These are phyloP conservation scores for Xerocomus brunneocitrinus DNA, from an alignment of 768 basidiomycete species.

Conservation along the genomic window DNA sequence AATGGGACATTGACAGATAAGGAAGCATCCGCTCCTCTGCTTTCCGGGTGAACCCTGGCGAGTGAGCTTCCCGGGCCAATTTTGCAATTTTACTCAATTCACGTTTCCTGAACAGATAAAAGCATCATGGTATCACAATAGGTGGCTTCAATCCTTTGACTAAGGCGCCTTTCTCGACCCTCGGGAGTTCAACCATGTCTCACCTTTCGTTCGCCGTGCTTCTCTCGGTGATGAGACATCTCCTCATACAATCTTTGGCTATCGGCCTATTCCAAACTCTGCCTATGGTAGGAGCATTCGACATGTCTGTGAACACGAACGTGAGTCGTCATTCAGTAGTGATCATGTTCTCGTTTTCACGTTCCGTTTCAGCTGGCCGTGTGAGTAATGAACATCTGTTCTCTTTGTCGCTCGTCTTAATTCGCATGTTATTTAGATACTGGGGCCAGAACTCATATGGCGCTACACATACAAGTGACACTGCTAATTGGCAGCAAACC, in stretches of 20 bases:
- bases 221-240: not conserved
- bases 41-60: not conserved
- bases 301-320: conserved; percentile 17
- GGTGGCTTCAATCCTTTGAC: not conserved
- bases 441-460: conserved; percentile 39
- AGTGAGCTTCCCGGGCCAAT: not conserved
- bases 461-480: conserved; percentile 27
- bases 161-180: not conserved
- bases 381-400: conserved; percentile 1
- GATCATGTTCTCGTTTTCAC: not conserved
- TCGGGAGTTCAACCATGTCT: not conserved
- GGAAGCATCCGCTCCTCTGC: conserved; percentile 4
- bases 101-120: conserved; percentile 9
- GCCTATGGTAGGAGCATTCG: conserved; percentile 11
- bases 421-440: conserved; percentile 18
- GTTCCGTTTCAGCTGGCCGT: conserved; percentile 14
- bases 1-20: not conserved
- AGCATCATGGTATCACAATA: not conserved
- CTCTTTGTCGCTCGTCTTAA: not conserved
- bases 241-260: not conserved
- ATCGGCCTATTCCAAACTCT: not conserved
- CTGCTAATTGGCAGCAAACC: conserved; percentile 29
- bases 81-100: not conserved
- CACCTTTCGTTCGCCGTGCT: not conserved
- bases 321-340: conserved; percentile 8